Evolutionary conservation across 2,329 filamentous ascomycete species (phyloP).

Genomic region (Coniochaeta ligniaria): DNA sequence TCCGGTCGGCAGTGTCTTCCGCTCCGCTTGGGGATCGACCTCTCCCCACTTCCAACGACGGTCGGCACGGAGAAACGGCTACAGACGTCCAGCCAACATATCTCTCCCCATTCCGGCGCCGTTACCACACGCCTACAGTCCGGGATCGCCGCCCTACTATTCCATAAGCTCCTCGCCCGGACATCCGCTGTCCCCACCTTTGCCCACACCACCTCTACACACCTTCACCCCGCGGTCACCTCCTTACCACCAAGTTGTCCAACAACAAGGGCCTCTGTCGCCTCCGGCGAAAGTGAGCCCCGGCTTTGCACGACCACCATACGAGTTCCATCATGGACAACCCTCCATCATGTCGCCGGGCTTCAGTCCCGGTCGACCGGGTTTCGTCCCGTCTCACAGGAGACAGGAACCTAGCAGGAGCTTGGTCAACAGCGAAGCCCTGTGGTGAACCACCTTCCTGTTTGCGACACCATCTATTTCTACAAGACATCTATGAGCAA

Average conservation of each 20-base stretch:
- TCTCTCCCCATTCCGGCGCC: not conserved
- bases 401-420: not conserved
- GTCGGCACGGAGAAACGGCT: not conserved
- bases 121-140: not conserved
- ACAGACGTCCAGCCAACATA: not conserved
- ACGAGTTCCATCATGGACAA: not conserved
- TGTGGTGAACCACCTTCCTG: not conserved
- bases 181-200: not conserved
- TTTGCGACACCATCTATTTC: no score
- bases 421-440: not conserved
- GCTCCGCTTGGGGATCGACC: slow-evolving; percentile 30
- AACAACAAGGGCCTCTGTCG: not conserved
- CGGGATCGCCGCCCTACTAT: not conserved
- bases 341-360: not conserved
- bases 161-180: not conserved
- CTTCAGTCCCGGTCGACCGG: not conserved
- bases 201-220: not conserved
- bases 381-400: not conserved
- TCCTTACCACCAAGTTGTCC: not conserved
- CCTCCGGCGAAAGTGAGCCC: not conserved
- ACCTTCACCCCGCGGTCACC: not conserved
- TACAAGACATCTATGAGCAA: not conserved
- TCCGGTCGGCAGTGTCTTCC: slow-evolving; percentile 31
- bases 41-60: slow-evolving; percentile 16
- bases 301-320: not conserved